Base-by-base conservation (phyloP, 1,284 basidiomycete genomes). In the Schizophyllum commune region DNA sequence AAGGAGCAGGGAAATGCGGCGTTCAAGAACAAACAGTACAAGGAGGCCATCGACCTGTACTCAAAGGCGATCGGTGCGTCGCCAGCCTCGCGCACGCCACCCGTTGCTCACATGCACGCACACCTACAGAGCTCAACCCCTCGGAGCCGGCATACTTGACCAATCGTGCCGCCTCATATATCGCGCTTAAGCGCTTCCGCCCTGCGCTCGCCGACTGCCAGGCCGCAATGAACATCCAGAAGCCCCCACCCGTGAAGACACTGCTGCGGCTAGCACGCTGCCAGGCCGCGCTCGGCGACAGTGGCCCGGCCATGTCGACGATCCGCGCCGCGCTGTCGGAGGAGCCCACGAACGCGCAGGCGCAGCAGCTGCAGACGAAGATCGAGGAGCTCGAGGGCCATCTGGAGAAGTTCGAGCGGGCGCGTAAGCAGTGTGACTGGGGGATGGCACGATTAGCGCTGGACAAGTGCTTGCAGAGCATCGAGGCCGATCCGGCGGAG, bases 121-220 rank as follows among this genome's bases (percentile, higher is more conserved):
- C 53, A n/a, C 56, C 21, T 64, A 58, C 70, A 89, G 85, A 85
- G 62, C 73, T 89, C 61, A 85, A 86, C 63, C 77, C 88, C 0
- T 70, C 79, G 4, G 88, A 94, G 69, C 84, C 91, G 1, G 81
- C 89, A 0, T 94, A 90, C 69, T 78, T 89, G 63, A 91, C 91
- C 15, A 96, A 96, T 73, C 85, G 93, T 53, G 92, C 92, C 0
- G 93, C 93, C 1, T 88, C 92, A 3, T 84, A 89, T 69, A 95
- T 96, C 85, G 82, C 85, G 0, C 71, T 91, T 60, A 92, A 92
- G 70, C 82, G 82, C 55, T 95, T 90, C 78, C 79, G 82, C 47
- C 74, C 77, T 1, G 93, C 92, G 0, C 76, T 94, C 9, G 78
- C 81, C 47, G 93, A 96, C 71, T 93, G 91, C 68, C 90, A 92